Evolutionary conservation across 164 flowering plant genomes (phyloP), one percentile per base, ranked within the genome.

Genomic region (Santalum album): DNA sequence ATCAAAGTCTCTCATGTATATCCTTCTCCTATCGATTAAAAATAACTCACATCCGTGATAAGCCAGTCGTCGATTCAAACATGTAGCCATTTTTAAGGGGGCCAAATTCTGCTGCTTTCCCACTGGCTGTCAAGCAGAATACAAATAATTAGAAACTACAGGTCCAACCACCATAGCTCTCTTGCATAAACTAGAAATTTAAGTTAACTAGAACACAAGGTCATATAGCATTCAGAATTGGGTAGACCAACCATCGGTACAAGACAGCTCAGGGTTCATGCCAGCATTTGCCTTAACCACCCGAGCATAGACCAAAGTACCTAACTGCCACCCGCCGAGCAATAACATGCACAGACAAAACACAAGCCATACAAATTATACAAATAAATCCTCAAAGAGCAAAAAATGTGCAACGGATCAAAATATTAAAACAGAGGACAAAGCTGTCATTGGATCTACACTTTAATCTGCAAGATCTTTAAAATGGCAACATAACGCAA

Each of bases 211-310:
- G 42, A 38, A 11, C 2, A 9, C 42, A 11, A 17, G 36, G 36
- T 38, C 14, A 18, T 18, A 42, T 17, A 17, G 4, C 12, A 1
- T 54, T 54, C n/a, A 61, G 17, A 51, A 7, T 38, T 12, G 43
- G 22, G 17, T 35, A 55, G 7, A 67, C 69, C 49, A 60, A 94
- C 99, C 99, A 78, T 94, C 97, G 56, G 75, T 80, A 76, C 99
- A 94, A 22, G 97, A 77, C 42, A 94, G 61, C 74, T 94, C 99
- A 10, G 99, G 95, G 62, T 90, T 94, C 86, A 82, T 90, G 70
- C 84, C 86, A 43, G 71, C 57, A 65, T 82, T 83, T 36, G 95
- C 90, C 72, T 85, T 90, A 68, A 84, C 97, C 53, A 94, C 87
- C 36, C 96, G 92, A 38, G 70, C 85, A 75, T 80, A 90, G 12